These are phyloP conservation scores for Coelastrella sp. DNA, from an alignment of 139 green algal genomes.

Conservation along the genomic window DNA sequence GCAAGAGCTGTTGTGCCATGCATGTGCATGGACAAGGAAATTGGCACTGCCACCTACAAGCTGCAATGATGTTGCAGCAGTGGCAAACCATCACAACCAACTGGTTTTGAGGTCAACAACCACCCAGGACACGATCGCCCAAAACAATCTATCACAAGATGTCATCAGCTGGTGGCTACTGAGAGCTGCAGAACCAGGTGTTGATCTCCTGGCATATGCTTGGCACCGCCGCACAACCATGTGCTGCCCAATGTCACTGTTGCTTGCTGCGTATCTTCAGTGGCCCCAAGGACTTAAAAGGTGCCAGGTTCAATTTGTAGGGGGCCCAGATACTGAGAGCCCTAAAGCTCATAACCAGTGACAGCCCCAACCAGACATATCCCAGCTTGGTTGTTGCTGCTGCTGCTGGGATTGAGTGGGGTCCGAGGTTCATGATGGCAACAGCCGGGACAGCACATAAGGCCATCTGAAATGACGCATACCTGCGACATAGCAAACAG, in stretches of 20 bases:
- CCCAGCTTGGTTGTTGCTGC: conserved; percentile 54
- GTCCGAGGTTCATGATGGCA: conserved; percentile 51
- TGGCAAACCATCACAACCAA: no score
- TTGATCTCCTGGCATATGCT: no score
- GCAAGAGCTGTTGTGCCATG: no score
- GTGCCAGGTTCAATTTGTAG: conserved; percentile 39
- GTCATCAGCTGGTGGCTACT: no score
- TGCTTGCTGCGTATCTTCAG: neutral
- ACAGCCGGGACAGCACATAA: conserved; percentile 48
- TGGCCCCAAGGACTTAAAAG: conserved; percentile 13
- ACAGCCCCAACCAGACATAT: conserved; percentile 76
- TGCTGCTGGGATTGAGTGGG: neutral
- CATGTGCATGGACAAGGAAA: no score
- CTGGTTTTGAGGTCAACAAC: no score
- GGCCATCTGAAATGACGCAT: conserved; percentile 66
- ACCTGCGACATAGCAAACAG: conserved; percentile 27
- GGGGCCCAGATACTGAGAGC: conserved; percentile 64
- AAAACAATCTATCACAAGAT: no score
- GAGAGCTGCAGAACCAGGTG: no score
- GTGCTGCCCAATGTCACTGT: neutral
- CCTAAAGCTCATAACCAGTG: conserved; percentile 72
- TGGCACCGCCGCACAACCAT: neutral
- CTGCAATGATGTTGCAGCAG: no score
- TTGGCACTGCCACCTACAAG: no score
- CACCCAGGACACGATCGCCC: no score